phyloP scores from a whole-genome alignment of 78 protist genomes.

The Dictyostelium citrinum region DNA sequence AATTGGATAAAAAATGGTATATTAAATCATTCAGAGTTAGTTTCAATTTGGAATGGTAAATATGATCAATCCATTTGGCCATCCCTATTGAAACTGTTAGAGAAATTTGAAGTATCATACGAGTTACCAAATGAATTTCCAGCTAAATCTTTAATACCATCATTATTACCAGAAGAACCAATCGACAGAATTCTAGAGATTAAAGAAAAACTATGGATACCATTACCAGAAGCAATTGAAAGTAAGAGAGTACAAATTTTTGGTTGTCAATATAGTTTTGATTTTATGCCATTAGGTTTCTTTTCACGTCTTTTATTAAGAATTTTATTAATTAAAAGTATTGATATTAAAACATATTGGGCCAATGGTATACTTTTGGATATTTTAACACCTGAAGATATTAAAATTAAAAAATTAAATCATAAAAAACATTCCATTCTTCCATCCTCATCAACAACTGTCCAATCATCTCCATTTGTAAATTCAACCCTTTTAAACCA shows the following conservation, averaged over 20 bases:
- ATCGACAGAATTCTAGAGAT: not conserved
- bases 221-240: slow-evolving; percentile 8
- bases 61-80: slow-evolving; percentile 67
- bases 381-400: not conserved
- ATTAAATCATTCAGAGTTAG: slow-evolving; percentile 38
- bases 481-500: not conserved
- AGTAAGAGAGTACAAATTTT: not conserved
- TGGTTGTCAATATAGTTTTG: slow-evolving; percentile 67
- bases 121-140: slow-evolving; percentile 14
- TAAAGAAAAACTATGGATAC: slow-evolving; percentile 21
- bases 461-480: not conserved
- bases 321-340: slow-evolving; percentile 20
- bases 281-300: slow-evolving; percentile 79
- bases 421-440: not conserved
- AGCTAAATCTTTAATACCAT: slow-evolving; percentile 12
- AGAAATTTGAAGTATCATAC: slow-evolving; percentile 78
- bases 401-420: not conserved
- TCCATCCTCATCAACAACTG: not conserved
- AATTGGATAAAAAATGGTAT: slow-evolving; percentile 70
- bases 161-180: slow-evolving; percentile 69
- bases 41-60: slow-evolving; percentile 64
- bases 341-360: slow-evolving; percentile 53
- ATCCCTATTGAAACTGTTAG: slow-evolving; percentile 41
- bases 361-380: slow-evolving; percentile 46
- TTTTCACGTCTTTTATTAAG: slow-evolving; percentile 44